Percentiles rank a stretch among this genome's conserved stretches.
These are phyloP conservation scores for Goffeauzyma gilvescens DNA, from an alignment of 768 basidiomycete species.

Conservation along the genomic window DNA sequence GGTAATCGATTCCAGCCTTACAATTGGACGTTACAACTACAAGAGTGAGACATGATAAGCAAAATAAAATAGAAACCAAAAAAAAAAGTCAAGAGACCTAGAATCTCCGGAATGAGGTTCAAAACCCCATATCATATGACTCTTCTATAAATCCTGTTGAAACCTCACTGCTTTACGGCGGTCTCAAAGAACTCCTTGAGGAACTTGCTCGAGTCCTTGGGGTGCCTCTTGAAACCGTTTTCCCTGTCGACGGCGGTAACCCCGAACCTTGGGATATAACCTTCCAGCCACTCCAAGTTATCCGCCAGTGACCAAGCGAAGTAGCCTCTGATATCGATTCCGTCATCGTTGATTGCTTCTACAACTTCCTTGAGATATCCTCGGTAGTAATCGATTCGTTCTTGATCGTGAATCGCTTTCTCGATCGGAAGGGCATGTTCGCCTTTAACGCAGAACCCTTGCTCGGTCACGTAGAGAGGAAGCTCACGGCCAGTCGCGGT, in stretches of 20 bases:
- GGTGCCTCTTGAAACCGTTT: slow-evolving; percentile 19
- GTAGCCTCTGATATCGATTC: slow-evolving; percentile 8
- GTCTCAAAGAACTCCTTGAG: slow-evolving; percentile 15
- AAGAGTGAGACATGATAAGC: too few species aligned
- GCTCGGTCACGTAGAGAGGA: slow-evolving; percentile 11
- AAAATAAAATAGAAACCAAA: too few species aligned
- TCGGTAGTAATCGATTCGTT: slow-evolving; percentile 9
- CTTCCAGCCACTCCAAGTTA: slow-evolving; percentile 5
- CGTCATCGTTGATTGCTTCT: slow-evolving; percentile 6
- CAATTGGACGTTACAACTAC: slow-evolving; percentile 35
- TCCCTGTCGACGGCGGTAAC: slow-evolving; percentile 19
- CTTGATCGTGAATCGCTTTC: slow-evolving; percentile 6
- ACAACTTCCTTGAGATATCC: slow-evolving; percentile 11
- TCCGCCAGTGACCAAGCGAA: slow-evolving; percentile 12
- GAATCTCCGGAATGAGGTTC: too few species aligned
- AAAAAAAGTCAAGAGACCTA: too few species aligned
- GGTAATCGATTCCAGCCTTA: slow-evolving; percentile 48
- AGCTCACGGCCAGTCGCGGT: too few species aligned
- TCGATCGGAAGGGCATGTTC: slow-evolving; percentile 7
- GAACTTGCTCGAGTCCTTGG: slow-evolving; percentile 20
- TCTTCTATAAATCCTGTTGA: too few species aligned
- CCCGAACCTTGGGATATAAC: slow-evolving; percentile 13
- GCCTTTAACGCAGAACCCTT: slow-evolving; percentile 10
- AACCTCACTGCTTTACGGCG: slow-evolving; percentile 4
- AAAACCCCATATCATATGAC: too few species aligned